Base-by-base conservation (phyloP, 495 filamentous ascomycete genomes). In the Penicillium macrosclerotiorum region DNA sequence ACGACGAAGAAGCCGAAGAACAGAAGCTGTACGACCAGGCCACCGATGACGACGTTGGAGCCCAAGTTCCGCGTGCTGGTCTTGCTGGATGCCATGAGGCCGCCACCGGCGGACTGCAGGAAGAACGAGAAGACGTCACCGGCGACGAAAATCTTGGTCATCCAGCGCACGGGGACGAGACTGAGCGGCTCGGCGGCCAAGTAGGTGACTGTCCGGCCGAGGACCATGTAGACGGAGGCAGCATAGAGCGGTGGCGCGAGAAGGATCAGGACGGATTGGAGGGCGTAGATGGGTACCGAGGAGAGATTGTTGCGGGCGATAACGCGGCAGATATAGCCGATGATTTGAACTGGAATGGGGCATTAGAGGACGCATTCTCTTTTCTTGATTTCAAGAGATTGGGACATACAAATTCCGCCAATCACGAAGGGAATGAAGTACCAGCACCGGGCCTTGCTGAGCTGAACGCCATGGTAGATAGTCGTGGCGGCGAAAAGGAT, bases 171-270 rank as follows among this genome's bases (percentile, higher is more conserved):
- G 4, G 46, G 40, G 4, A 64, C 46, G 3, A 63, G n/a, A 25
- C 53, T 63, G 2, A 50, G 37, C 2, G 25, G 13, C 20, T 79
- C 76, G 13, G 69, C 79, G 13, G 73, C 51, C 1, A 77, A 63
- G 26, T 71, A 55, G 1, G 47, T 52, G 35, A 81, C 70, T 8
- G 78, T 35, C n/a, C 78, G 66, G 0, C 72, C 79, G n/a, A 83
- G 74, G 20, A 76, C 64, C 75, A 81, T 83, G 59, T 82, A 83
- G 14, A 82, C 69, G 0, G 77, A 79, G 3, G 79, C 79, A 3
- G 79, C 75, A 47, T 72, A 75, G 16, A 80, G 51, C 3, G 72
- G 73, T 4, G 76, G 77, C 3, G 75, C 72, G n/a, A 79, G 52
- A 4, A 67, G 62, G 37, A 72, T 65, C 24, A 74, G 45, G 3